A percentile compares a stretch with the other conserved stretches of the same genome.
Conservation (phyloP, 148 eudicot species). For the Fagopyrum esculentum region DNA sequence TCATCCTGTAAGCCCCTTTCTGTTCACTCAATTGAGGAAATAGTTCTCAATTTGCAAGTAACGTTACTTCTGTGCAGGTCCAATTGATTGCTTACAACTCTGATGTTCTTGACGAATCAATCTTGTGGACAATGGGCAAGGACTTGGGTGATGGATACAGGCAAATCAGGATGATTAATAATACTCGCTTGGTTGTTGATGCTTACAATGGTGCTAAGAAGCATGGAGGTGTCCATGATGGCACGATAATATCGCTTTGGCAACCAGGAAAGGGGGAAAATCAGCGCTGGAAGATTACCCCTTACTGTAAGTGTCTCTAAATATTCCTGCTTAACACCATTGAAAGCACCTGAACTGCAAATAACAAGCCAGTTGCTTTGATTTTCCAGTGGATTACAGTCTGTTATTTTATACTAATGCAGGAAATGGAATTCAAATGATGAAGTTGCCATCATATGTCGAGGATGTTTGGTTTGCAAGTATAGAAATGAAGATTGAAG, state of each 20-base stretch:
- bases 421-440: too few relatives aligned
- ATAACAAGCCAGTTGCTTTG: too few relatives aligned
- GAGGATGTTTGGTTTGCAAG: too few relatives aligned
- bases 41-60: not conserved
- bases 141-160: slow-evolving; percentile 53
- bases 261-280: not conserved
- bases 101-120: slow-evolving; percentile 46
- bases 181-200: slow-evolving; percentile 12
- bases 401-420: too few relatives aligned
- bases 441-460: too few relatives aligned
- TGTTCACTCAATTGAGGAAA: not conserved
- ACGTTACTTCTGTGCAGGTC: slow-evolving; percentile 28
- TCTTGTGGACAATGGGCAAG: slow-evolving; percentile 64
- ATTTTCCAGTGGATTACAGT: too few relatives aligned
- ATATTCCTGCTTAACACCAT: too few relatives aligned
- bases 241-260: not conserved
- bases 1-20: slow-evolving; percentile 53
- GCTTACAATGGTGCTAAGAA: not conserved
- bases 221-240: not conserved
- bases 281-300: not conserved
- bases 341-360: too few relatives aligned
- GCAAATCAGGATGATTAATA: slow-evolving; percentile 54
- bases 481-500: too few relatives aligned
- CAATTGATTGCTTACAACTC: slow-evolving; percentile 49
- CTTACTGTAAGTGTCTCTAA: not conserved